Evolutionary conservation across 139 green algal genomes (phyloP), one percentile per base, ranked within the genome.

Genomic region (Nannochloris sp.): DNA sequence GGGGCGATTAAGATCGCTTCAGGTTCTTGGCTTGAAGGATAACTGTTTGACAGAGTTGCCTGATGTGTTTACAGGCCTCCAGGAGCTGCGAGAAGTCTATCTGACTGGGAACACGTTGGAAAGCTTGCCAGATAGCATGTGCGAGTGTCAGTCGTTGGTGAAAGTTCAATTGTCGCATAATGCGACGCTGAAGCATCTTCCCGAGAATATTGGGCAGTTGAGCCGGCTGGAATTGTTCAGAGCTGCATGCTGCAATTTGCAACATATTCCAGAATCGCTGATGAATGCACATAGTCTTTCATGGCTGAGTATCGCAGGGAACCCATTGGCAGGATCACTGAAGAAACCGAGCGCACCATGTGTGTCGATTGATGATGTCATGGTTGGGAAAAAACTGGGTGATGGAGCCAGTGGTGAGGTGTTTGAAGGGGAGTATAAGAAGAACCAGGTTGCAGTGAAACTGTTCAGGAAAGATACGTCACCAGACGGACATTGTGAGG

Each of bases 401-500:
- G 80, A 88, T 19, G 87, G 87, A 19, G 87, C 87, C 3, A 87
- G 75, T 14, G 87, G 86, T 2, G 84, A 93, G 44, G 84, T 91
- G 14, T 86, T 81, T 66, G 37, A 34, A 19, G 71, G 63, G 10
- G 59, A 37, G 34, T 79, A 68, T 31, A 44, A 51, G 14, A 80
- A 79, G 7, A 21, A 71, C 9, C 43, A 65, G 29, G 85, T 89
- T 48, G 86, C 87, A 0, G 66, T 94, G 14, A 94, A 94, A 67
- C 18, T 81, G 11, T 95, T 95, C 68, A 9, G 27, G 5, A 62
- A 75, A 14, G 83, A 89, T 48, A 71, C 72, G 19, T 72, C 54
- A 9, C 85, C 85, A 2, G 85, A 88, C 59, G 85, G 85, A 3
- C 77, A 80, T 58, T 65, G 66, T 3, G 31, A 64, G 6, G 85